Evolutionary conservation across 345 rosid genomes (phyloP), one percentile per base, ranked within the genome.

Genomic region (Salix viminalis): DNA sequence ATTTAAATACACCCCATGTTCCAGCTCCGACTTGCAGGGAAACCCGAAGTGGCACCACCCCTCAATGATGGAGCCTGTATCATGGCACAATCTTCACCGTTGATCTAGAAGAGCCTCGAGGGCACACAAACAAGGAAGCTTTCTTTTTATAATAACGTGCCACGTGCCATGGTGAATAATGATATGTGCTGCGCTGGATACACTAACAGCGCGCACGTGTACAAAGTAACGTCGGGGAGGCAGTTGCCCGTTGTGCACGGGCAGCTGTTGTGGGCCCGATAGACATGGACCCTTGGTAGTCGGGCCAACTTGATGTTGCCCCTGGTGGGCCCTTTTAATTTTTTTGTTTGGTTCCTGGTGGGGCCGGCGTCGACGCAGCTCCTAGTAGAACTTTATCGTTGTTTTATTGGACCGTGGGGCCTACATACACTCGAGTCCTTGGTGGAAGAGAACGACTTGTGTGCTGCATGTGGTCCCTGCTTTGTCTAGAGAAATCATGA

Each of bases 261-360:
- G 79, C 83, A 83, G 80, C 23, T 36, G 77, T 32, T 61, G 85
- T 85, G 90, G 90, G 90, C 78, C 89, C 76, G 70, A 18, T 37
- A 61, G 82, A 87, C 89, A 85, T 52, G 41, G 83, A 83, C 88
- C 58, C 75, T 84, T 0, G 74, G 75, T 69, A 62, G 76, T 56
- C 2, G 89, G 74, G 87, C 91, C 86, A 83, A 7, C 71, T 41
- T 6, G 12, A 28, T 68, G 41, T 44, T 58, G 19, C 65, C 44
- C 76, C 60, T 3, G 14, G 70, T 67, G 74, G 75, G 4, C 54
- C 74, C 65, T 23, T 50, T 7, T 2, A 0, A 16, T 21, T 24
- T 24, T 24, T 72, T 32, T 72, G 65, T 67, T 34, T 18, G 26
- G n/a, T 41, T 42, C 5, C 23, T 24, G 1, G 69, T 73, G 75